A percentile compares a stretch with the other conserved stretches of the same genome.
Conservation (phyloP, 2,329 filamentous ascomycete genomes). For the Septoria petroselini region DNA sequence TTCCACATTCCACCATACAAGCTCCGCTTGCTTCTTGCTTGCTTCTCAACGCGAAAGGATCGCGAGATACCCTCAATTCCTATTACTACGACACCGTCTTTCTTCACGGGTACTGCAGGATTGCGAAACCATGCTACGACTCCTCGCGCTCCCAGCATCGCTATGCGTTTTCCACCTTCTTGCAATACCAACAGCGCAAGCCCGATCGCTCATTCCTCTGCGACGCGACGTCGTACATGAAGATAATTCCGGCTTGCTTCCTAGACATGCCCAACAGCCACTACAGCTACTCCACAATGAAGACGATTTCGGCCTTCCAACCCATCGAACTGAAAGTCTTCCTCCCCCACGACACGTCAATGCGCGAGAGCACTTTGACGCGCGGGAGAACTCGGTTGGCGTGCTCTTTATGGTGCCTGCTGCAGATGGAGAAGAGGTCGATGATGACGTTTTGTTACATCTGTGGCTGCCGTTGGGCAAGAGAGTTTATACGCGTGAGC, state of each 20-base stretch:
- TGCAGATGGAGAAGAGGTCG: slow-evolving; percentile 19
- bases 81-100: too few species aligned
- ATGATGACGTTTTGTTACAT: too few species aligned
- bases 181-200: not conserved
- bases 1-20: too few species aligned
- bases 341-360: slow-evolving; percentile 3
- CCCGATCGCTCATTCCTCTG: slow-evolving; percentile 8
- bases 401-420: slow-evolving; percentile 29
- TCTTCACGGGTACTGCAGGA: too few species aligned
- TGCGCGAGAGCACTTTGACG: slow-evolving; percentile 23
- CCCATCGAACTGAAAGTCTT: not conserved
- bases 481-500: slow-evolving; percentile 31
- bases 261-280: not conserved
- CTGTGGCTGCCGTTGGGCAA: slow-evolving; percentile 35
- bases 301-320: not conserved
- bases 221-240: not conserved
- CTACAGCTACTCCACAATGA: not conserved
- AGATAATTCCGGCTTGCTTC: not conserved
- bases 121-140: not conserved
- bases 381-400: slow-evolving; percentile 32
- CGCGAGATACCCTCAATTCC: too few species aligned
- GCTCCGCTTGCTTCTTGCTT: too few species aligned
- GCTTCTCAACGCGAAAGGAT: too few species aligned
- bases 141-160: not conserved
- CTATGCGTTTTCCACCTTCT: slow-evolving; percentile 3